Percentiles rank a stretch among this genome's conserved stretches.
These are phyloP conservation scores for Populus trichocarpa DNA, from an alignment of 441 rosid species.

Conservation along the genomic window DNA sequence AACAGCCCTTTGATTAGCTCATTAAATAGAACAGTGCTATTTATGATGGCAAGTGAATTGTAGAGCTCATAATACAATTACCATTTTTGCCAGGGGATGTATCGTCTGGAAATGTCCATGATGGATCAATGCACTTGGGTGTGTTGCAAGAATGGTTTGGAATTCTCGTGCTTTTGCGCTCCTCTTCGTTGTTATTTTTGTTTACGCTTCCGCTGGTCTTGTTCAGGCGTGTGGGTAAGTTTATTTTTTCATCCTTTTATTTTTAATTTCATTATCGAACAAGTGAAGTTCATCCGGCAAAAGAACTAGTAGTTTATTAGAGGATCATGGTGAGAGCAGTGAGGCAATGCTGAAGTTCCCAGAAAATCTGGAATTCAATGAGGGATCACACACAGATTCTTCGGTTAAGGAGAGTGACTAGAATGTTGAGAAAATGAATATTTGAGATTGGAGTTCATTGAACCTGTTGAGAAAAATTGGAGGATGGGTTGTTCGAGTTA, in stretches of 20 bases:
- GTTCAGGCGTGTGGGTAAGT: conserved; percentile 53
- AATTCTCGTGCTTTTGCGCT: conserved; percentile 55
- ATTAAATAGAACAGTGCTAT: too few relatives aligned
- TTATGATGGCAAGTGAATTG: too few relatives aligned
- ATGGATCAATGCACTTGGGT: conserved; percentile 53
- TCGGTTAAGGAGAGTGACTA: not conserved
- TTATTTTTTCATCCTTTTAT: not conserved
- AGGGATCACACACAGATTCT: not conserved
- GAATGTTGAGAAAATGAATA: not conserved
- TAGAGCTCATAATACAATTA: not conserved
- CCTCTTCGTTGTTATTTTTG: conserved; percentile 43
- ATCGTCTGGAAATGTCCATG: conserved; percentile 51
- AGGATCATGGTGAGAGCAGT: too few relatives aligned
- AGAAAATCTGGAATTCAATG: not conserved
- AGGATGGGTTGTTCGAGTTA: not conserved
- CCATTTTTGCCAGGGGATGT: conserved; percentile 57
- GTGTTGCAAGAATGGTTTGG: conserved; percentile 85
- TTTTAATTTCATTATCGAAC: too few relatives aligned
- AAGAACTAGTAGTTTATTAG: too few relatives aligned
- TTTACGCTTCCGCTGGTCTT: conserved; percentile 61
- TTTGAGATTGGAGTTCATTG: not conserved
- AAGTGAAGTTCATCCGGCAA: too few relatives aligned
- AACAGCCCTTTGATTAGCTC: not conserved
- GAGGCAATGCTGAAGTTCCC: not conserved
- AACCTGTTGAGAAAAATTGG: not conserved